Conservation (phyloP, 2,329 filamentous ascomycete species). For the Fulvia fulva region DNA sequence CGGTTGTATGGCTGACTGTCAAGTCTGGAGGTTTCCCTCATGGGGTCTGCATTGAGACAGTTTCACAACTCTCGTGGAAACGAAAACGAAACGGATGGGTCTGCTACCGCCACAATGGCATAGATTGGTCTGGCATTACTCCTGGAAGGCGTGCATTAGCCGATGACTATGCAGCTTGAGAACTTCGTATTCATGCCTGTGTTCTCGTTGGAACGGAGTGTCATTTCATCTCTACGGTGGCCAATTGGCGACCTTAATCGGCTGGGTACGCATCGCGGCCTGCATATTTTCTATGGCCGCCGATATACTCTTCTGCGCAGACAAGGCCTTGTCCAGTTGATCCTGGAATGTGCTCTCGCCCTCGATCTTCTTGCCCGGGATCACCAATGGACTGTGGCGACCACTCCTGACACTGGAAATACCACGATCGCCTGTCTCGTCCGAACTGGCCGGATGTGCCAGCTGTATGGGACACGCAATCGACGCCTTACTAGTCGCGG, state of each 20-base stretch:
- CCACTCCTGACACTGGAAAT: slow-evolving; percentile 11
- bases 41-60: background rate
- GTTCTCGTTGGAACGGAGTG: background rate
- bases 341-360: slow-evolving; percentile 12
- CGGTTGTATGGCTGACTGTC: background rate
- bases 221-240: background rate
- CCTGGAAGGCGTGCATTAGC: background rate
- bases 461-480: slow-evolving; percentile 7
- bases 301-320: slow-evolving; percentile 13
- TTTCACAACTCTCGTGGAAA: background rate
- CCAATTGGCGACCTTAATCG: slow-evolving; percentile 22
- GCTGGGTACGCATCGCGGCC: slow-evolving; percentile 27
- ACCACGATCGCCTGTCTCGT: slow-evolving; percentile 5
- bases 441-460: slow-evolving; percentile 5
- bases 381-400: slow-evolving; percentile 19
- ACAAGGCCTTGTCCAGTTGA: slow-evolving; percentile 26
- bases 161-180: background rate
- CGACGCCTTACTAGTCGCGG: slow-evolving; percentile 21
- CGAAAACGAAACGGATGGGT: background rate
- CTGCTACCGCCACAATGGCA: background rate
- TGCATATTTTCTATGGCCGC: slow-evolving; percentile 30
- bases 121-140: background rate
- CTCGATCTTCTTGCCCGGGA: slow-evolving; percentile 19
- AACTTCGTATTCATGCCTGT: background rate
- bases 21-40: background rate